Evolutionary conservation across 768 basidiomycete genomes (phyloP).

Genomic region (Leccinum ochraceum): DNA sequence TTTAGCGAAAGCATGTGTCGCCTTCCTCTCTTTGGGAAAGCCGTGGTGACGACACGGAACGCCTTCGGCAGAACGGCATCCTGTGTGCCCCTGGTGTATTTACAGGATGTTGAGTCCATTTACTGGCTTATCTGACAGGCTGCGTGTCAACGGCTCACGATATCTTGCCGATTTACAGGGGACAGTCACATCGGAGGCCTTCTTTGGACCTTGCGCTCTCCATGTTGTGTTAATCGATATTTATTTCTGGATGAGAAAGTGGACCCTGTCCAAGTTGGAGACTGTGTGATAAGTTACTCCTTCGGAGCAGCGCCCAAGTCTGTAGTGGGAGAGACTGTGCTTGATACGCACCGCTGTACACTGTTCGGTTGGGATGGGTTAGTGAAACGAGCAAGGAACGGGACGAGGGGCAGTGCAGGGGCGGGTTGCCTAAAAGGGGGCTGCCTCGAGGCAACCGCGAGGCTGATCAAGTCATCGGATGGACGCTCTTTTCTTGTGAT

Average conservation of each 20-base stretch:
- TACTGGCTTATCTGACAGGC: conserved; percentile 2
- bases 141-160: background rate
- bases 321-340: conserved; percentile 1
- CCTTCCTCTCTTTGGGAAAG: background rate
- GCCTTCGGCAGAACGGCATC: conserved; percentile 11
- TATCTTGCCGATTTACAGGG: conserved; percentile 1
- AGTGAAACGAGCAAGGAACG: conserved; percentile 4
- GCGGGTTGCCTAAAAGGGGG: conserved; percentile 5
- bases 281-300: conserved; percentile 6
- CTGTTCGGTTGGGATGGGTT: background rate
- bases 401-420: conserved; percentile 5
- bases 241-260: conserved; percentile 19
- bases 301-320: conserved; percentile 1
- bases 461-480: conserved; percentile 17
- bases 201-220: background rate
- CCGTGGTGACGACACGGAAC: conserved; percentile 4
- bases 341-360: background rate
- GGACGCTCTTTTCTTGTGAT: background rate
- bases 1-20: background rate
- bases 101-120: conserved; percentile 1
- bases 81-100: background rate
- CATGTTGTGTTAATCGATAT: background rate
- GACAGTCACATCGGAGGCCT: conserved; percentile 6
- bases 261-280: conserved; percentile 7
- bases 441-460: conserved; percentile 30